Percentiles rank a stretch among this genome's conserved stretches.
Evolutionary conservation across 257 asterid genomes (phyloP).

Genomic region (Osmanthus fragrans): DNA sequence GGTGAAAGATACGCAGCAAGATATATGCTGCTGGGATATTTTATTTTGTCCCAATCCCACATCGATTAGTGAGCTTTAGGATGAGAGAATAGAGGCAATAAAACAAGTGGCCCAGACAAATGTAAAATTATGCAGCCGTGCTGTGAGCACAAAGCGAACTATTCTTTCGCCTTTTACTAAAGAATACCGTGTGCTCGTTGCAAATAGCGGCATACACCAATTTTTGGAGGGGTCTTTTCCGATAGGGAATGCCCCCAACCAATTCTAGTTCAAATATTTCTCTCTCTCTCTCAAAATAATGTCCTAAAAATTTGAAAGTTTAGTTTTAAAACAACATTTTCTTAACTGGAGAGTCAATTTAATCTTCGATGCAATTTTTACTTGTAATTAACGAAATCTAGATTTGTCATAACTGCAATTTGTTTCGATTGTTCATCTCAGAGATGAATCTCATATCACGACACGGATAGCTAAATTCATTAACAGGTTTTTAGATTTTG

Average conservation of each 20-base stretch:
- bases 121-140: not conserved
- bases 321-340: no score
- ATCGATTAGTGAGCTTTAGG: not conserved
- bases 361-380: no score
- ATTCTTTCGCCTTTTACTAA: conserved; percentile 26
- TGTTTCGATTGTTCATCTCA: no score
- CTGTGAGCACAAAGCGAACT: not conserved
- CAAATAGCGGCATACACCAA: conserved; percentile 17
- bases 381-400: no score
- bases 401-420: no score
- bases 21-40: not conserved
- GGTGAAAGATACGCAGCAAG: no score
- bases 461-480: no score
- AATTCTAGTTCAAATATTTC: not conserved
- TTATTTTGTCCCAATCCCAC: not conserved
- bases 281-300: not conserved
- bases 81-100: not conserved
- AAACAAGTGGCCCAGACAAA: not conserved
- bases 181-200: conserved; percentile 27
- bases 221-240: conserved; percentile 20
- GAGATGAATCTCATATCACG: no score
- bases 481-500: no score
- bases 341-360: no score
- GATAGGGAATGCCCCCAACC: not conserved
- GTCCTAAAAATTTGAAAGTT: no score